Percentiles rank a stretch among this genome's conserved stretches.
Conservation (phyloP, 306 rosid species). For the Gillenia trifoliata region DNA sequence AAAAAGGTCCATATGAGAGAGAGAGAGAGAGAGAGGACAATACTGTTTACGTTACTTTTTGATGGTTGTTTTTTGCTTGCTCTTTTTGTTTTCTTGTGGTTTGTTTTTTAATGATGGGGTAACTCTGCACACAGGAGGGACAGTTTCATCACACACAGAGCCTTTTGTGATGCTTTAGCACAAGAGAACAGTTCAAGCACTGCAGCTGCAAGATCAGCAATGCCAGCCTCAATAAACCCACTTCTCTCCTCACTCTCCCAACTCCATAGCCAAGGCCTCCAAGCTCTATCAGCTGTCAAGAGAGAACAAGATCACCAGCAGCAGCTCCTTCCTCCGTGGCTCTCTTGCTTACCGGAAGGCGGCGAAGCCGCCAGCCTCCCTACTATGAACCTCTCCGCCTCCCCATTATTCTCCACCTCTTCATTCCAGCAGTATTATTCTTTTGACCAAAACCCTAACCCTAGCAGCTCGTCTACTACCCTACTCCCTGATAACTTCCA, state of each 20-base stretch:
- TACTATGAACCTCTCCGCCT: conserved; percentile 2
- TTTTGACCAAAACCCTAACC: conserved; percentile 39
- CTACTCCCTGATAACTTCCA: neutral
- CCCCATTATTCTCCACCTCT: conserved; percentile 17
- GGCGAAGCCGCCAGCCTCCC: neutral
- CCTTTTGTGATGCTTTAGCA: conserved; percentile 79
- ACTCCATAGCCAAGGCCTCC: conserved; percentile 28
- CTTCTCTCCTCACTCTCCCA: conserved; percentile 31
- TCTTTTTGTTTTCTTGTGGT: conserved; percentile 26
- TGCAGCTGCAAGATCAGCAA: conserved; percentile 20
- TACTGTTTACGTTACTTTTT: neutral
- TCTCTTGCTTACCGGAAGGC: neutral
- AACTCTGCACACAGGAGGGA: conserved; percentile 54
- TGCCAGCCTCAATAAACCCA: conserved; percentile 27
- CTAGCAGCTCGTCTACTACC: conserved; percentile 32
- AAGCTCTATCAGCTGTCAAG: conserved; percentile 20
- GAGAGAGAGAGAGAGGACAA: neutral
- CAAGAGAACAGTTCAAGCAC: conserved; percentile 41
- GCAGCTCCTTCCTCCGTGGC: conserved; percentile 20
- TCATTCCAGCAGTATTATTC: conserved; percentile 12
- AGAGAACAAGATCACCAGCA: conserved; percentile 20
- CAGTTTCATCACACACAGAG: conserved; percentile 88
- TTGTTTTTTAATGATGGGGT: conserved; percentile 5
- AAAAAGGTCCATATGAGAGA: conserved; percentile 12
- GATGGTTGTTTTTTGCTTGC: neutral